Evolutionary conservation across 176 grass and related monocot genomes (phyloP).

Genomic region (Rhipidocladum racemiflorum): DNA sequence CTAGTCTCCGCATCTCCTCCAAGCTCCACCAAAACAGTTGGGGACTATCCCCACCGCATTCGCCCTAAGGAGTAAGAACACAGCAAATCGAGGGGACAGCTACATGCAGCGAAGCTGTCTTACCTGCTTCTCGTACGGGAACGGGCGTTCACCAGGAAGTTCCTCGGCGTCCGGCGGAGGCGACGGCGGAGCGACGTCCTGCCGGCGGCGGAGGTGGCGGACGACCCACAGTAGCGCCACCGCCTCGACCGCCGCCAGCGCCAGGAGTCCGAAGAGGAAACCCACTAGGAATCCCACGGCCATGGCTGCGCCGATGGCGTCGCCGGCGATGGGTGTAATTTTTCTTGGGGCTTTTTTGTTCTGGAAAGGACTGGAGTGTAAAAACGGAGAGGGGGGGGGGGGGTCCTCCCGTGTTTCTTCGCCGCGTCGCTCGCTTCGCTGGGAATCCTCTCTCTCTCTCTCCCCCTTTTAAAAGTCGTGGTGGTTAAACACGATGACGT

Average conservation of each 20-base stretch:
- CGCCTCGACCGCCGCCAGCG: constrained; percentile 50
- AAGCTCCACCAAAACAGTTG: not conserved
- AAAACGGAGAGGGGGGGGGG: not conserved
- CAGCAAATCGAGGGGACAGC: not conserved
- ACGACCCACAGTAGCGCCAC: constrained; percentile 37
- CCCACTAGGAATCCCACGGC: constrained; percentile 55
- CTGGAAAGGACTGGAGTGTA: not conserved
- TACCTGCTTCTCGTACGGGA: constrained; percentile 68
- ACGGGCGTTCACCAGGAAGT: constrained; percentile 49
- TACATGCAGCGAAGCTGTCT: not conserved
- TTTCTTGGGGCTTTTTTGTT: not conserved
- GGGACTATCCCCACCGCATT: not conserved
- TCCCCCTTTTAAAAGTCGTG: too few species aligned
- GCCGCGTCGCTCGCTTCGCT: constrained; percentile 22
- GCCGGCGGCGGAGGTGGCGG: constrained; percentile 45
- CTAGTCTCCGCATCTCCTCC: not conserved
- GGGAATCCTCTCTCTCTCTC: too few species aligned
- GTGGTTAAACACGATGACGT: not conserved
- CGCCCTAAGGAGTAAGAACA: not conserved
- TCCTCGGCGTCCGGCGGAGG: constrained; percentile 23
- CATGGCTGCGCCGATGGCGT: constrained; percentile 31
- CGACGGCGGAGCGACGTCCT: not conserved
- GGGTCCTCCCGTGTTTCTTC: not conserved
- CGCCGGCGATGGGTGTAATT: constrained; percentile 1
- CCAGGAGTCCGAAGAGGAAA: constrained; percentile 53